phyloP scores from a whole-genome alignment of 129 eudicot species.

The Ambrosia artemisiifolia region DNA sequence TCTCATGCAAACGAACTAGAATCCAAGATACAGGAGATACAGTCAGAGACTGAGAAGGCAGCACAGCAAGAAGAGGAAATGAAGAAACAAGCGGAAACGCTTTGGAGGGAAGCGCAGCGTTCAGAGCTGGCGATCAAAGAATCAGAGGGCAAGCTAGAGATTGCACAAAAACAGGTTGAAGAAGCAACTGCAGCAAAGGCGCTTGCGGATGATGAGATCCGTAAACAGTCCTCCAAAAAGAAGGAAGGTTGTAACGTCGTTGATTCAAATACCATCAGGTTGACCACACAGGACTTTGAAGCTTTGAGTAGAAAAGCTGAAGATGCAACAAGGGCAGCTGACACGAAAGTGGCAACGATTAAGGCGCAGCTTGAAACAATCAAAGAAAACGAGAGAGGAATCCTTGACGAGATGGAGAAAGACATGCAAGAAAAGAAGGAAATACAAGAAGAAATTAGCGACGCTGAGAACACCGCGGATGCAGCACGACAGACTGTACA shows the following conservation, averaged over 20 bases:
- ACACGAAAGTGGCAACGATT: slow-evolving; percentile 57
- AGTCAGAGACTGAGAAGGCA: slow-evolving; percentile 43
- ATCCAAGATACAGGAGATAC: slow-evolving; percentile 32
- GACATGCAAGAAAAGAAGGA: slow-evolving; percentile 51
- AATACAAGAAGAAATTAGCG: slow-evolving; percentile 45
- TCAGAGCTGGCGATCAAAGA: slow-evolving; percentile 35
- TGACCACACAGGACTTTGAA: slow-evolving; percentile 54
- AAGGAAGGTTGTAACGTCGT: neutral
- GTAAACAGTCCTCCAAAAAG: slow-evolving; percentile 15
- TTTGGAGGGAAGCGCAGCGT: slow-evolving; percentile 50
- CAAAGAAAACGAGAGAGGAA: slow-evolving; percentile 48
- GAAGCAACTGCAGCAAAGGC: slow-evolving; percentile 69
- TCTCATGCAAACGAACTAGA: slow-evolving; percentile 35
- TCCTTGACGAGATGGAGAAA: slow-evolving; percentile 48
- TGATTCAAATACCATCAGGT: slow-evolving; percentile 32
- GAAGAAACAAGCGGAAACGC: slow-evolving; percentile 31
- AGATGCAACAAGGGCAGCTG: slow-evolving; percentile 45
- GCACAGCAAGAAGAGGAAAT: slow-evolving; percentile 49
- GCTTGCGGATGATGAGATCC: slow-evolving; percentile 52
- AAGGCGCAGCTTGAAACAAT: slow-evolving; percentile 62
- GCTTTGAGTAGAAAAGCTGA: slow-evolving; percentile 52
- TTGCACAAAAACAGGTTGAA: slow-evolving; percentile 56
- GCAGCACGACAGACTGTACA: slow-evolving; percentile 56
- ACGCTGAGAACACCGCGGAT: slow-evolving; percentile 67
- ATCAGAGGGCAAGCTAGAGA: slow-evolving; percentile 41